Evolutionary conservation across 148 eudicot genomes (phyloP).

Genomic region (Dysphania ambrosioides): DNA sequence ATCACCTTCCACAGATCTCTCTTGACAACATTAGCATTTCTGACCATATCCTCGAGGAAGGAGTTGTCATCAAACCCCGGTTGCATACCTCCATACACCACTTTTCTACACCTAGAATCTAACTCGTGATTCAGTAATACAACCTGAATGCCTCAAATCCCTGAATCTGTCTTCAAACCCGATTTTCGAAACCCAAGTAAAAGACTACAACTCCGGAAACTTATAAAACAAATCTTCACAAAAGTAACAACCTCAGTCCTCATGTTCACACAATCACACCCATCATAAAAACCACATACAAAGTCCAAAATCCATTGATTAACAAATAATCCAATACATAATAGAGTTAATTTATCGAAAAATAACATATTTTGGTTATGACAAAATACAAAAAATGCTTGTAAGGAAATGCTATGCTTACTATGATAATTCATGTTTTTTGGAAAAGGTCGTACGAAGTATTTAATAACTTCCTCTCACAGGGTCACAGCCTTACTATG

Average conservation of each 20-base stretch:
- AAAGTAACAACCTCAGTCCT: neutral
- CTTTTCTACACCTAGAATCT: constrained; percentile 70
- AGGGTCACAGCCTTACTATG: too few species aligned
- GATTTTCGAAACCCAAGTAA: neutral
- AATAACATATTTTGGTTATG: too few species aligned
- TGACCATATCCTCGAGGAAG: constrained; percentile 88
- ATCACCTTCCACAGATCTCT: constrained; percentile 72
- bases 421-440: too few species aligned
- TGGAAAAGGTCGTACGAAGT: too few species aligned
- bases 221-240: neutral
- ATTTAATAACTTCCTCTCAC: too few species aligned
- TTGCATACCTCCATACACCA: constrained; percentile 97
- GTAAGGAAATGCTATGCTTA: too few species aligned
- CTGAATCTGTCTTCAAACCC: neutral
- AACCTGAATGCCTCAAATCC: neutral
- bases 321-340: too few species aligned
- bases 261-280: neutral
- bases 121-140: neutral
- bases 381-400: too few species aligned
- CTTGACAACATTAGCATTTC: constrained; percentile 85
- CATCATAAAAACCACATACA: neutral
- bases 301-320: neutral
- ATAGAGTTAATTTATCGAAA: too few species aligned
- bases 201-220: neutral
- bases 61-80: constrained; percentile 94